A percentile compares a stretch with the other conserved stretches of the same genome.
Evolutionary conservation across 148 eudicot species (phyloP).

Genomic region (Silene latifolia): DNA sequence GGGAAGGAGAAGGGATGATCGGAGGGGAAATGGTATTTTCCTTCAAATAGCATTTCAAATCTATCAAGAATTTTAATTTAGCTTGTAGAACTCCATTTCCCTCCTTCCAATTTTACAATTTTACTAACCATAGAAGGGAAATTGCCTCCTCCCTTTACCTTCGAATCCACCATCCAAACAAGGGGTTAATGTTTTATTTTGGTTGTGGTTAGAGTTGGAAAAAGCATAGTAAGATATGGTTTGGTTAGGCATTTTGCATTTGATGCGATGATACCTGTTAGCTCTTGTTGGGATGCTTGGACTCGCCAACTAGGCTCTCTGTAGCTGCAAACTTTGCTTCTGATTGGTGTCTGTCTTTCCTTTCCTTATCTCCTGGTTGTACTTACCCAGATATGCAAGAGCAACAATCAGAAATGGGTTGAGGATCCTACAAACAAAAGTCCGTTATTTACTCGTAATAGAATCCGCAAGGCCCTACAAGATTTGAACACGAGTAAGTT

Average conservation of each 20-base stretch:
- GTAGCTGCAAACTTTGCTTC: background rate
- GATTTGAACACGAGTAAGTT: slow-evolving; percentile 28
- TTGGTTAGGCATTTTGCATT: background rate
- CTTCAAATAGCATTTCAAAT: too few relatives aligned
- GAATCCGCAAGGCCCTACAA: slow-evolving; percentile 66
- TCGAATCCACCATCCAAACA: background rate
- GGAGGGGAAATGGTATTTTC: too few relatives aligned
- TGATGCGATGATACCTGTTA: background rate
- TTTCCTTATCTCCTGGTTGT: slow-evolving; percentile 4
- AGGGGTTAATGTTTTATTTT: background rate
- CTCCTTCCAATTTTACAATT: background rate
- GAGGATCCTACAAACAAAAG: slow-evolving; percentile 92
- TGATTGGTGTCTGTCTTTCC: background rate
- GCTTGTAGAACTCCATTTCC: too few relatives aligned
- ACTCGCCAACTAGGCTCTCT: background rate
- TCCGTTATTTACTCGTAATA: slow-evolving; percentile 66
- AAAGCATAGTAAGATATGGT: background rate
- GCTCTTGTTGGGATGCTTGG: background rate
- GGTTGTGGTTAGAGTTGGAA: background rate
- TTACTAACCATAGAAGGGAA: background rate
- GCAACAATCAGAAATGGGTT: slow-evolving; percentile 72
- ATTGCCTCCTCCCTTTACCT: background rate
- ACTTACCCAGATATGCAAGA: slow-evolving; percentile 64
- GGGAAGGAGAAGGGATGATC: background rate
- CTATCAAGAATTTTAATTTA: too few relatives aligned